Evolutionary conservation across 1,139 yeast genomes (phyloP).

Genomic region (Geotrichum restrictum): DNA sequence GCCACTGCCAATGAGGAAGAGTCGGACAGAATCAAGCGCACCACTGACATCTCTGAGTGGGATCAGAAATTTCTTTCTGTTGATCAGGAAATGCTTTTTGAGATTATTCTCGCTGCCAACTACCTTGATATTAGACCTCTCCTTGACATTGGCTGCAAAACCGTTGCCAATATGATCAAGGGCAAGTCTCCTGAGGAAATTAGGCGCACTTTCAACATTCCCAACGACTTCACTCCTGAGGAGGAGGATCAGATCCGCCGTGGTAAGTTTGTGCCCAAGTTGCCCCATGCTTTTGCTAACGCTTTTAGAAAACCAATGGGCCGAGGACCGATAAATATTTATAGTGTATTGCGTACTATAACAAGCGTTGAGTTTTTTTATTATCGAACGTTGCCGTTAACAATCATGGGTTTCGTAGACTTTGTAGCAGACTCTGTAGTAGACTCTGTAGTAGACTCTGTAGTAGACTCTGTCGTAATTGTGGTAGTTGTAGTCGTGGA

Average conservation of each 20-base stretch:
- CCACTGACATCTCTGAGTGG: constrained; percentile 74
- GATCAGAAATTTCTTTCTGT: constrained; percentile 92
- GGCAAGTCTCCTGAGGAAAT: constrained; percentile 96
- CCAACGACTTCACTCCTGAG: constrained; percentile 94
- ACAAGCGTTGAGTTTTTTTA: no score
- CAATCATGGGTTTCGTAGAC: no score
- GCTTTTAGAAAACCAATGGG: constrained; percentile 21
- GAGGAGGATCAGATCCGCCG: constrained; percentile 97
- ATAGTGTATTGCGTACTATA: no score
- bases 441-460: no score
- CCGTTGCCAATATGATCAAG: constrained; percentile 96
- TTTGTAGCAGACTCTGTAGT: no score
- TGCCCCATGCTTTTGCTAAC: constrained; percentile 34
- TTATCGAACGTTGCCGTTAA: no score
- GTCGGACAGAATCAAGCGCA: constrained; percentile 37
- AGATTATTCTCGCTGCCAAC: constrained; percentile 92
- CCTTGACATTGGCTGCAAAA: constrained; percentile 92
- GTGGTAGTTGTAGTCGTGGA: no score
- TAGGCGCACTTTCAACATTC: constrained; percentile 91
- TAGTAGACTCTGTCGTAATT: no score
- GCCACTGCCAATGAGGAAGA: constrained; percentile 37
- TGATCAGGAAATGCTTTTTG: constrained; percentile 97
- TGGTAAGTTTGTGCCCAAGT: constrained; percentile 67
- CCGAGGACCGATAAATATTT: constrained; percentile 17
- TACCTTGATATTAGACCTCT: constrained; percentile 90